Percentiles rank a stretch among this genome's conserved stretches.
Evolutionary conservation across 495 filamentous ascomycete species (phyloP).

Genomic region (Cercophora scortea): DNA sequence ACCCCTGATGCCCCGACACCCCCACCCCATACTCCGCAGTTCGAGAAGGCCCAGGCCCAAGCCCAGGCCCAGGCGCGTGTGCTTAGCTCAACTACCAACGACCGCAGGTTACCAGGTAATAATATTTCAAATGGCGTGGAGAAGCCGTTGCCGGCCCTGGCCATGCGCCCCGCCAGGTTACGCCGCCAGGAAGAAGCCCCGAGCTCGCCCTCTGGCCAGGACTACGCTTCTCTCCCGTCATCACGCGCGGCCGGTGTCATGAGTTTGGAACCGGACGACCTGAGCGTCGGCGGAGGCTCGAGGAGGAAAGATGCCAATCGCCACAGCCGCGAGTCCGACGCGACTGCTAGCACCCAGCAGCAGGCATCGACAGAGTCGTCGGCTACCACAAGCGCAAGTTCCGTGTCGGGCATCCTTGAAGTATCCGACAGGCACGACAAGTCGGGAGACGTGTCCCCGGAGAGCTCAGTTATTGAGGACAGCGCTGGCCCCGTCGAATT

Average conservation of each 20-base stretch:
- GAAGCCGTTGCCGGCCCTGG: slow-evolving; percentile 8
- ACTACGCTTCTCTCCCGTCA: not conserved
- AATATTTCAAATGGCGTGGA: slow-evolving; percentile 1
- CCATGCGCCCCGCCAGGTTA: slow-evolving; percentile 2
- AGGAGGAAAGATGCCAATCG: slow-evolving; percentile 28
- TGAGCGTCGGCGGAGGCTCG: slow-evolving; percentile 24
- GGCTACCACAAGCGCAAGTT: slow-evolving; percentile 41
- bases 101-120: not conserved
- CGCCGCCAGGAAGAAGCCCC: slow-evolving; percentile 2
- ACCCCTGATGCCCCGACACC: slow-evolving; percentile 29
- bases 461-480: slow-evolving; percentile 34
- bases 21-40: slow-evolving; percentile 27
- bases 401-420: slow-evolving; percentile 39
- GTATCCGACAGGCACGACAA: slow-evolving; percentile 29
- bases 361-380: slow-evolving; percentile 37
- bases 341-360: slow-evolving; percentile 37
- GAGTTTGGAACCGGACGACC: slow-evolving; percentile 22
- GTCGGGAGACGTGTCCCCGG: slow-evolving; percentile 31
- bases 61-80: not conserved
- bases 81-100: not conserved
- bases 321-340: slow-evolving; percentile 41
- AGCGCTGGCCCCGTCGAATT: slow-evolving; percentile 24
- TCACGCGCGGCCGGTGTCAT: slow-evolving; percentile 2
- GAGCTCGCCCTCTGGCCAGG: not conserved
- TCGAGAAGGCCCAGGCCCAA: slow-evolving; percentile 11